phyloP scores from a whole-genome alignment of 805 yeast species.

The Pichia phayaonensis region DNA sequence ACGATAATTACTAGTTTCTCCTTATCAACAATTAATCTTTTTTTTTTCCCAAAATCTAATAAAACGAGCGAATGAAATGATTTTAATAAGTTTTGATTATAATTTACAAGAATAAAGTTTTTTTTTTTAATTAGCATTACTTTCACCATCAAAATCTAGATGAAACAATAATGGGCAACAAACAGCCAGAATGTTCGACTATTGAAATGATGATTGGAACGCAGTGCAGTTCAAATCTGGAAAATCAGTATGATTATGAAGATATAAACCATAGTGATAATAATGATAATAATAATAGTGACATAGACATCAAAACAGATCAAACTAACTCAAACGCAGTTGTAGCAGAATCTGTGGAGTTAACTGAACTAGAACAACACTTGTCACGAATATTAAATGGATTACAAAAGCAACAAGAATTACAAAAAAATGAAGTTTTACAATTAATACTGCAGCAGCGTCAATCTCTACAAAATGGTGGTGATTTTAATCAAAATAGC shows the following conservation, averaged over 20 bases:
- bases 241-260: background rate
- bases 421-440: constrained; percentile 7
- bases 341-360: background rate
- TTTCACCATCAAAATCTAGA: no score
- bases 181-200: background rate
- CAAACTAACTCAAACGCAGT: background rate
- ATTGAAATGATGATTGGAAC: background rate
- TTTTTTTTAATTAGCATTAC: no score
- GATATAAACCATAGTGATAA: background rate
- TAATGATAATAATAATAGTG: background rate
- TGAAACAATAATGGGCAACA: background rate
- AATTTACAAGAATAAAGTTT: background rate
- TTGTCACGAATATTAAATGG: constrained; percentile 5
- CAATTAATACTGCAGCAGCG: constrained; percentile 9
- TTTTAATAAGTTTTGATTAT: background rate
- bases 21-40: no score
- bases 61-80: background rate
- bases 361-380: constrained; percentile 4
- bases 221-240: background rate
- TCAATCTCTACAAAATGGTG: background rate
- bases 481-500: background rate
- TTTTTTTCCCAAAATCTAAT: no score
- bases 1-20: no score
- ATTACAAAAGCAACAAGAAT: constrained; percentile 17
- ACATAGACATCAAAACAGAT: background rate